A percentile compares a stretch with the other conserved stretches of the same genome.
Conservation (phyloP, 2,329 filamentous ascomycete species). For the Ophiosphaerella herpotricha region DNA sequence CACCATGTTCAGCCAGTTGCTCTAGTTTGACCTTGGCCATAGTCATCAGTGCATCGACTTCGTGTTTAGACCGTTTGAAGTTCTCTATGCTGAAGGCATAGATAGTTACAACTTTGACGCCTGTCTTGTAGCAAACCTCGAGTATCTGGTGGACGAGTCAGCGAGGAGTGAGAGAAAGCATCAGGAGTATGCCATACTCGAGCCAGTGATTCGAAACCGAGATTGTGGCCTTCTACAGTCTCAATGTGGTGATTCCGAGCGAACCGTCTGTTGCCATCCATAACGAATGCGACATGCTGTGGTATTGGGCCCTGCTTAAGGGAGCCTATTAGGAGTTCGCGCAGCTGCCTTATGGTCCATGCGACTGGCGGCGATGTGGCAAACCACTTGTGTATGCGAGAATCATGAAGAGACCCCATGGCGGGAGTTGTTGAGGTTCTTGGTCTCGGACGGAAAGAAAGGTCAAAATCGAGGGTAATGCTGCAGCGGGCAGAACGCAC, state of each 20-base stretch:
- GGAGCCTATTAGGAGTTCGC: constrained; percentile 85
- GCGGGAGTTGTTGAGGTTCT: constrained; percentile 21
- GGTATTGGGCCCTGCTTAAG: constrained; percentile 90
- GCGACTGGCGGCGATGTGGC: constrained; percentile 87
- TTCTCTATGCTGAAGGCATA: constrained; percentile 99
- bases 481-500: constrained; percentile 1
- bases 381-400: constrained; percentile 73
- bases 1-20: constrained; percentile 90
- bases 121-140: constrained; percentile 97
- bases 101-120: constrained; percentile 94
- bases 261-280: constrained; percentile 97
- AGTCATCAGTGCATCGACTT: constrained; percentile 96
- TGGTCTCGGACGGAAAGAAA: constrained; percentile 12
- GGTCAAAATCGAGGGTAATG: constrained; percentile 7
- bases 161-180: constrained; percentile 38
- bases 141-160: constrained; percentile 63
- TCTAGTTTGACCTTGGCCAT: constrained; percentile 94
- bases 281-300: constrained; percentile 97
- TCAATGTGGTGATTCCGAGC: constrained; percentile 90
- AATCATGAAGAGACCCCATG: constrained; percentile 61
- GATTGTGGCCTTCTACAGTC: constrained; percentile 92
- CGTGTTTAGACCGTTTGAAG: constrained; percentile 94
- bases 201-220: constrained; percentile 93
- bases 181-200: constrained; percentile 61
- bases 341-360: constrained; percentile 79